Percentiles rank a stretch among this genome's conserved stretches.
Evolutionary conservation across 768 basidiomycete species (phyloP).

Genomic region (Guyanaporus albipodus): DNA sequence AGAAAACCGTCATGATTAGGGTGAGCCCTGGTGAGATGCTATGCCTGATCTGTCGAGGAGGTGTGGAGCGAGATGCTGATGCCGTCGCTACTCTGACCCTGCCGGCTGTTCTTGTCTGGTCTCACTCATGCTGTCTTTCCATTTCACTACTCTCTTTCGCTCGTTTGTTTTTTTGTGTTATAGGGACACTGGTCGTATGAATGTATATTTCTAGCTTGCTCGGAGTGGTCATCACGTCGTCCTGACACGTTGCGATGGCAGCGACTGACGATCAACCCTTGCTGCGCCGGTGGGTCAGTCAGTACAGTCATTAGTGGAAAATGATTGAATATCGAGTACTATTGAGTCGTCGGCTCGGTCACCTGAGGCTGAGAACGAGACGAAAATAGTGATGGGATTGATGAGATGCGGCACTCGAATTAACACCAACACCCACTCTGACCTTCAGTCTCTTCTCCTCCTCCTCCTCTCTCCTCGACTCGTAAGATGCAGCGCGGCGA

Average conservation of each 20-base stretch:
- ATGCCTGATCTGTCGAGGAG: constrained; percentile 18
- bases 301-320: too few species aligned
- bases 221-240: too few species aligned
- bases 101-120: constrained; percentile 12
- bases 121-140: background rate
- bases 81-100: constrained; percentile 9
- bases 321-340: too few species aligned
- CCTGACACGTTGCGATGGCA: too few species aligned
- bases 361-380: too few species aligned
- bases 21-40: background rate
- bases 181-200: background rate
- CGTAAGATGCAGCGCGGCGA: constrained; percentile 19
- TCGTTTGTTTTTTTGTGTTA: background rate
- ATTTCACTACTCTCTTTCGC: background rate
- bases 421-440: too few species aligned
- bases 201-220: constrained; percentile 6
- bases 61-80: constrained; percentile 8
- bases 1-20: background rate
- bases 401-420: too few species aligned
- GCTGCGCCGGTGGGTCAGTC: too few species aligned
- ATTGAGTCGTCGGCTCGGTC: too few species aligned
- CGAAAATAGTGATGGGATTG: too few species aligned
- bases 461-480: background rate
- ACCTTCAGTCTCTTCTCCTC: too few species aligned
- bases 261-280: too few species aligned